Evolutionary conservation across 1,284 basidiomycete genomes (phyloP).

Genomic region (Puccinia hordei): DNA sequence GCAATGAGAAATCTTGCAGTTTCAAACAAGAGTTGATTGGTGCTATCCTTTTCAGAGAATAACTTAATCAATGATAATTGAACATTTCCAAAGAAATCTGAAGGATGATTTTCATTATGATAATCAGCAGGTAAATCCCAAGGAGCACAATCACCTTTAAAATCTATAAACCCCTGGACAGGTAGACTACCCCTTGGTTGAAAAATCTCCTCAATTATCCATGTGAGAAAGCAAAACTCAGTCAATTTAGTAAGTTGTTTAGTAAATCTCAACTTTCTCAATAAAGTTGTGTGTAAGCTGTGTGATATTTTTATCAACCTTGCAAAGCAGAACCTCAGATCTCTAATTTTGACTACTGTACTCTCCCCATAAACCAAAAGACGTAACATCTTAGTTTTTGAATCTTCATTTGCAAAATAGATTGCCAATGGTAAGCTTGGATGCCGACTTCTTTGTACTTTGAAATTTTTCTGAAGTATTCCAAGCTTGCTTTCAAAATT

Average conservation of each 20-base stretch:
- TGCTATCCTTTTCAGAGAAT: not conserved
- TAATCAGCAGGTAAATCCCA: not conserved
- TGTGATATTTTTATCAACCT: not conserved
- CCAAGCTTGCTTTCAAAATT: not conserved
- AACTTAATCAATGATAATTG: not conserved
- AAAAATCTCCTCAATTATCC: not conserved
- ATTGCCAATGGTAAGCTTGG: not conserved
- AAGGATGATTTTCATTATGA: not conserved
- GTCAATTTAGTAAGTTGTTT: not conserved
- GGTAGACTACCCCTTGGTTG: not conserved
- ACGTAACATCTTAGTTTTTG: not conserved
- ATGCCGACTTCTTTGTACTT: not conserved
- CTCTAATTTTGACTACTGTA: not conserved
- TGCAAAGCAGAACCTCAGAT: not conserved
- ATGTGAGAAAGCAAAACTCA: not conserved
- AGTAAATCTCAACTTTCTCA: not conserved
- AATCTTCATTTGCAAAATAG: not conserved
- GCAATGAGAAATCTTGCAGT: not conserved
- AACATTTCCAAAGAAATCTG: not conserved
- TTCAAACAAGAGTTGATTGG: not conserved
- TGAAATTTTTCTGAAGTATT: not conserved
- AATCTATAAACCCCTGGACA: not conserved
- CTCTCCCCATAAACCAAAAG: not conserved
- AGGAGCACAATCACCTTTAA: not conserved
- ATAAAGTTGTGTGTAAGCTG: not conserved